Base-by-base conservation (phyloP, 2,329 filamentous ascomycete genomes). In the Paecilomyces fulvus region DNA sequence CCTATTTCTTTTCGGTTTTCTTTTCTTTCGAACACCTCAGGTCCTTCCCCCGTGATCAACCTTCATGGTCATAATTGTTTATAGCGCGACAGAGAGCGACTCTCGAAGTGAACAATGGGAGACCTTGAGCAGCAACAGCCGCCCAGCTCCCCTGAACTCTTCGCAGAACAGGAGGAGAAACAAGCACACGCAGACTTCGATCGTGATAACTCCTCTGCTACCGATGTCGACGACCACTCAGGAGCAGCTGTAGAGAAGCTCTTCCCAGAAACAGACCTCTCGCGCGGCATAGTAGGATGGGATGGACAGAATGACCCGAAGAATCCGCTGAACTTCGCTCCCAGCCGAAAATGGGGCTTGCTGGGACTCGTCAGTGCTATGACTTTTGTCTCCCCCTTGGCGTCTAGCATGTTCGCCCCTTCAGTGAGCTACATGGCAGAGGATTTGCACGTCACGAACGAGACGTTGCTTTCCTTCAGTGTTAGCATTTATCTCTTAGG, bases 241-340 rank as follows among this genome's bases (percentile, higher is more conserved):
- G 25, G 25, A 5, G 1, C 25, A 28, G 25, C 25, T 7, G 37
- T 8, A 17, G 17, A 20, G 37, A 8, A 12, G n/a, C 37, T 43
- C 17, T 57, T 70, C n/a, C 82, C 81, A 0, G 60, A 77, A 28
- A 77, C 75, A 23, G 75, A 84, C 60, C 76, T 85, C 20, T 74
- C 73, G 53, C 71, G 69, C 1, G 79, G 79, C n/a, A 65, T 85
- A 57, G 78, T 85, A 21, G 83, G 82, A 43, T 85, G 83, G 83
- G 82, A 85, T 3, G 67, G 75, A 37, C 79, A 82, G 62, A 76
- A 80, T 55, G 83, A 86, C 64, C 81, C 80, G 0, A 69, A 72
- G 2, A 81, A 83, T 69, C 83, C 83, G 1, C 75, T 83, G 62
- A 85, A 86, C 67, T 85, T 69, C 51, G 5, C 61, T 8, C 1